These are phyloP conservation scores for Papiliotrema nemorosa DNA, from an alignment of 1,284 basidiomycete species.

Conservation along the genomic window DNA sequence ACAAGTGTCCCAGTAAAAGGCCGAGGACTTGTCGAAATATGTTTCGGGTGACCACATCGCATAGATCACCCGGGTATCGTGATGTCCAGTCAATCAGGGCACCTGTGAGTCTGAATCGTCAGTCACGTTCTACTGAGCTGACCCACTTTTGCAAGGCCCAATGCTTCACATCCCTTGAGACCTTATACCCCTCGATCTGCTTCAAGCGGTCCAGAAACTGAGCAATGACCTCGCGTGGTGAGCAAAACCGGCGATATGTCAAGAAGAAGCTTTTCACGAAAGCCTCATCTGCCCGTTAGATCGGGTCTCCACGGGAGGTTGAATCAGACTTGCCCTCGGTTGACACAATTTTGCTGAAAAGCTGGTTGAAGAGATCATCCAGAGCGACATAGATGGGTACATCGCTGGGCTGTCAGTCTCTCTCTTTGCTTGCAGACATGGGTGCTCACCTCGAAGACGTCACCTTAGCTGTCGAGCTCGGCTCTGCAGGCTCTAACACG, in stretches of 20 bases:
- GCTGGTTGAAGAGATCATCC: slow-evolving; percentile 33
- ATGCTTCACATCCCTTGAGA: slow-evolving; percentile 34
- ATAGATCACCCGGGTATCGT: slow-evolving; percentile 44
- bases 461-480: not conserved
- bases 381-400: slow-evolving; percentile 20
- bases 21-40: slow-evolving; percentile 32
- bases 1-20: slow-evolving; percentile 33
- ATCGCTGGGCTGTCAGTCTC: slow-evolving; percentile 8
- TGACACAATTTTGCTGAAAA: slow-evolving; percentile 42
- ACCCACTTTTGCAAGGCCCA: slow-evolving; percentile 46
- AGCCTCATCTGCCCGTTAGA: slow-evolving; percentile 26
- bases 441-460: not conserved
- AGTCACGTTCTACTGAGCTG: slow-evolving; percentile 1
- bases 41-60: slow-evolving; percentile 17
- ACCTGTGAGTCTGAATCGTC: slow-evolving; percentile 33
- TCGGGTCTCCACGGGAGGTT: not conserved
- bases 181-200: slow-evolving; percentile 31
- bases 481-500: not conserved
- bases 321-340: slow-evolving; percentile 29
- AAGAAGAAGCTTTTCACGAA: slow-evolving; percentile 45
- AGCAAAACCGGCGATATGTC: slow-evolving; percentile 45
- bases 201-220: slow-evolving; percentile 38
- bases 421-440: not conserved
- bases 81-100: slow-evolving; percentile 43
- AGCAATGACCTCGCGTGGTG: slow-evolving; percentile 36